These are phyloP conservation scores for Kodamaea anthophila DNA, from an alignment of 1,139 yeast species.

Conservation along the genomic window DNA sequence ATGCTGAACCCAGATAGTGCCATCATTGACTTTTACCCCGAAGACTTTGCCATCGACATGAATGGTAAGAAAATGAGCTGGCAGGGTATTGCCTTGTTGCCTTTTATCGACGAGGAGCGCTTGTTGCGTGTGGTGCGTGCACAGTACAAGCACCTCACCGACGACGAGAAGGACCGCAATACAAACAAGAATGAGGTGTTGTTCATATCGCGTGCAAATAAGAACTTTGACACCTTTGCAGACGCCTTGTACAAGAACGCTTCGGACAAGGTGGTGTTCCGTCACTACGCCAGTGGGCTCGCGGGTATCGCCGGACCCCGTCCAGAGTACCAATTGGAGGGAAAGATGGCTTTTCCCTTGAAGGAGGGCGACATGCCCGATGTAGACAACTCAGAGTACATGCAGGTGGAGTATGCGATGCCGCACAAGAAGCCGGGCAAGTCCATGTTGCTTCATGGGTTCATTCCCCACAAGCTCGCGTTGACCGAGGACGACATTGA, in stretches of 20 bases:
- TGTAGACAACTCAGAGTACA: slow-evolving; percentile 48
- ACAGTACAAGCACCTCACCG: slow-evolving; percentile 59
- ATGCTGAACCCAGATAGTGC: slow-evolving; percentile 80
- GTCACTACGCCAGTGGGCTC: slow-evolving; percentile 48
- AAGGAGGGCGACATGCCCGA: slow-evolving; percentile 51
- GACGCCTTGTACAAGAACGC: slow-evolving; percentile 25
- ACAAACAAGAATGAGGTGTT: slow-evolving; percentile 58
- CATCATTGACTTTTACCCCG: slow-evolving; percentile 88
- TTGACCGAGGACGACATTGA: slow-evolving; percentile 44
- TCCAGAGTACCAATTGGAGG: slow-evolving; percentile 41
- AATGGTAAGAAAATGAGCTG: slow-evolving; percentile 92
- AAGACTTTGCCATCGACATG: slow-evolving; percentile 85
- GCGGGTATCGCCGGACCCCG: slow-evolving; percentile 54
- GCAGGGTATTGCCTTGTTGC: slow-evolving; percentile 90
- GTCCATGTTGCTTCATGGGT: slow-evolving; percentile 82
- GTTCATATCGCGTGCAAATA: slow-evolving; percentile 53
- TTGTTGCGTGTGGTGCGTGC: slow-evolving; percentile 59
- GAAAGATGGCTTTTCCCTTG: slow-evolving; percentile 54
- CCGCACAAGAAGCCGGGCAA: slow-evolving; percentile 52
- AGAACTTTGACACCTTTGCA: slow-evolving; percentile 34
- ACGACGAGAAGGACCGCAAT: slow-evolving; percentile 66
- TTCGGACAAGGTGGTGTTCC: slow-evolving; percentile 31
- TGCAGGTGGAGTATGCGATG: slow-evolving; percentile 56
- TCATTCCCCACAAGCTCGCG: slow-evolving; percentile 53
- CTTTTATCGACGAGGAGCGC: slow-evolving; percentile 83